Base-by-base conservation (phyloP, 75 land plant genomes). In the Picea glauca region DNA sequence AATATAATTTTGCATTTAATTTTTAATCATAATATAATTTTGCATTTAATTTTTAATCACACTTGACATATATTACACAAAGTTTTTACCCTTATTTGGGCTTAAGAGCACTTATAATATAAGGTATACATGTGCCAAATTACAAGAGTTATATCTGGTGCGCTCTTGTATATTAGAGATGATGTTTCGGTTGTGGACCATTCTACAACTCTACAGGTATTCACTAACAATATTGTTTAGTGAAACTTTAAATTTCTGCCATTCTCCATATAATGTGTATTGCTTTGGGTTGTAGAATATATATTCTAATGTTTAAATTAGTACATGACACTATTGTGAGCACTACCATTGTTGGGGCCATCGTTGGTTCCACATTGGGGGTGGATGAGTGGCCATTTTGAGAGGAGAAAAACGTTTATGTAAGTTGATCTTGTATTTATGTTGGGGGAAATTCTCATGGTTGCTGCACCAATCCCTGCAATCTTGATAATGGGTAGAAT, bases 301-400 rank as follows among this genome's bases (percentile, higher is more conserved):
- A 21, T 40, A 18, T n/a, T 18, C 26, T 70, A 12, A 26, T 80
- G 63, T 13, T 35, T 78, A 33, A 21, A 23, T 60, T n/a, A 21
- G 20, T 70, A 33, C 82, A 92, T 91, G 91, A 90, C 76, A 88
- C 85, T 31, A 93, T 95, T 40, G 98, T 95, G 58, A 92, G 95
- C 85, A 93, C 82, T 90, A 91, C 95, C 0, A 83, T 95, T 13
- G 95, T 88, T 13, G 98, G 98, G 54, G 93, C 95, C 2, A 90
- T 90, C 26, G 32, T 94, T n/a, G 98, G 98, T 32, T 93, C 94
- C 23, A 90, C 88, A 20, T 57, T 92, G 56, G 94, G 94, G 98
- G 33, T 85, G 87, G 85, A 56, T 85, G 68, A 94, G 86, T 62
- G 95, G 90, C 70, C 79, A 84, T 0, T 83, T 80, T 57, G 95